Base-by-base conservation (phyloP, 2,329 filamentous ascomycete species). In the Colletotrichum paranaense region DNA sequence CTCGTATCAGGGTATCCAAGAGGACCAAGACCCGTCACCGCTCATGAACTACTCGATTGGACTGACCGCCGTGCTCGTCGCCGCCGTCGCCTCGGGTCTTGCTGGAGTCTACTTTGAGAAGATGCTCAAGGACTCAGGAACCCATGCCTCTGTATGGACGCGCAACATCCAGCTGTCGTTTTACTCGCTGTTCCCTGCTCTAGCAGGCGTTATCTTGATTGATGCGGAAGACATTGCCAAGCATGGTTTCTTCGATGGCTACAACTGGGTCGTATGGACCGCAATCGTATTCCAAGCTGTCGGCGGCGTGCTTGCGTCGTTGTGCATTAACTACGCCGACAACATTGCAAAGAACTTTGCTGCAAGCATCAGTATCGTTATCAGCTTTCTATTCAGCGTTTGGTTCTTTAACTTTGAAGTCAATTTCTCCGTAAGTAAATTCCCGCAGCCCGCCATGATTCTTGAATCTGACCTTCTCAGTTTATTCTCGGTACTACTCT, bases 331-430 rank as follows among this genome's bases (percentile, higher is more conserved):
- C 75, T 94, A 95, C 80, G 92, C 93, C 5, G 93, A 97, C 84
- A 97, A 97, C 79, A 97, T 97, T 80, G 92, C 94, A 72, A 97
- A 97, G 86, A 98, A 97, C 80, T 95, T 97, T 83, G 95, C 96
- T 5, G 96, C 95, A 5, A 97, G 94, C 78, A 94, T 97, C 75
- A 98, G 95, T 79, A 97, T 98, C 74, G 87, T 98, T 68, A 85
- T 98, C 62, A 97, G 94, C 80, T 95, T 95, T 75, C 76, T 98
- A 16, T 94, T 94, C 65, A 98, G 95, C 79, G 89, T 97, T 1
- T 92, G 91, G 83, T 93, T 98, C 76, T 98, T 98, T 81, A 89
- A 95, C 62, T 94, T 97, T 76, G 84, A 91, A 60, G 89, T 97
- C 56, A 94, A 93, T 1, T 79, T 87, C 30, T 90, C 91, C 76